Evolutionary conservation across 2,329 filamentous ascomycete species (phyloP).

Genomic region (Penicillium occitanis): DNA sequence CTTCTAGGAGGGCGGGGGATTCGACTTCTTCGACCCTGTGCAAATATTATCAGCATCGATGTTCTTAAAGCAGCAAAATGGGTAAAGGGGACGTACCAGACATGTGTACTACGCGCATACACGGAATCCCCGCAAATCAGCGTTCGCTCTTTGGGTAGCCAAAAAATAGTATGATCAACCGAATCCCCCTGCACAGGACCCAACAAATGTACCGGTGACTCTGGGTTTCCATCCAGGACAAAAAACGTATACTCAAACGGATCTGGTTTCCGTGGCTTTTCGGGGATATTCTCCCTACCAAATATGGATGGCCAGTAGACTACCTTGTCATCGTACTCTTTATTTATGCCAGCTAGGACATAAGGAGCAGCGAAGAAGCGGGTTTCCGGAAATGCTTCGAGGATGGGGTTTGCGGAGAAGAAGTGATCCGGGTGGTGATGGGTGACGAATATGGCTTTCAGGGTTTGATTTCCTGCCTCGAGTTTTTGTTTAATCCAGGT

Average conservation of each 20-base stretch:
- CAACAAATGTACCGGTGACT: constrained; percentile 30
- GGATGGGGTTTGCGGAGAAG: constrained; percentile 29
- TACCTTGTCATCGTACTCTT: not conserved
- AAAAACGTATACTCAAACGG: constrained; percentile 33
- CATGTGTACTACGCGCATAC: not conserved
- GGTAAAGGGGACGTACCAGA: not conserved
- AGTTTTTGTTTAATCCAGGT: constrained; percentile 30
- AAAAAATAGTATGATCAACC: constrained; percentile 34
- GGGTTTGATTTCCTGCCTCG: constrained; percentile 22
- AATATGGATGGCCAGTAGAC: not conserved
- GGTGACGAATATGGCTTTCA: constrained; percentile 36
- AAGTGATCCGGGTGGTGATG: constrained; percentile 40
- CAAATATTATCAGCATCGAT: not conserved
- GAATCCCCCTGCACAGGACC: constrained; percentile 36
- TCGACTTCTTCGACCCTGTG: constrained; percentile 32
- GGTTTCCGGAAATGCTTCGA: not conserved
- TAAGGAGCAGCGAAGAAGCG: not conserved
- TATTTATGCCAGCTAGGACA: not conserved
- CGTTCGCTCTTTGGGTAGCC: constrained; percentile 30
- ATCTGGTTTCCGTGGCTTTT: constrained; percentile 29
- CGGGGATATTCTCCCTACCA: constrained; percentile 28
- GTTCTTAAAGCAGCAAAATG: not conserved
- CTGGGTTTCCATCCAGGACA: constrained; percentile 28
- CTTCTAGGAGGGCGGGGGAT: constrained; percentile 28
- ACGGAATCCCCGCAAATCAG: constrained; percentile 26